Percentiles rank a stretch among this genome's conserved stretches.
Evolutionary conservation across 352 stramenopile species (phyloP).

Genomic region (Phytophthora citricola): DNA sequence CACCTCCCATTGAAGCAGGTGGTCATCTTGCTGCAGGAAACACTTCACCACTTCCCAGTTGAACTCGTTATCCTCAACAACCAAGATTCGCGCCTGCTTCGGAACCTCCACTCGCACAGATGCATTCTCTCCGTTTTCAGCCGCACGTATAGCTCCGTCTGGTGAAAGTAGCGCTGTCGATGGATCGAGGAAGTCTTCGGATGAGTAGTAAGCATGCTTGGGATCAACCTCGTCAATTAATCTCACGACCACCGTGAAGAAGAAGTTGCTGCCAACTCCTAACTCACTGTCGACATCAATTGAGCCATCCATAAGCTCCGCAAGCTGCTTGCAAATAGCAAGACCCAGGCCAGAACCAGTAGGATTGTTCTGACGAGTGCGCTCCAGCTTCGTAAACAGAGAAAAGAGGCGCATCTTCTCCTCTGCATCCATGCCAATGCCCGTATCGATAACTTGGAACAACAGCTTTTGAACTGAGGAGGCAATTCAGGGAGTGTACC

Average conservation of each 20-base stretch:
- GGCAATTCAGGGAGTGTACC: conserved; percentile 60
- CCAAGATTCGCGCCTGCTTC: conserved; percentile 60
- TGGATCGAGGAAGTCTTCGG: conserved; percentile 54
- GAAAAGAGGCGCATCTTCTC: conserved; percentile 81
- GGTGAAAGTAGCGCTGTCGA: conserved; percentile 26
- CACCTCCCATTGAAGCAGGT: conserved; percentile 66
- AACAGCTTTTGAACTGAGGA: conserved; percentile 64
- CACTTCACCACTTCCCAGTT: conserved; percentile 80
- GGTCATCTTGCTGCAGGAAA: conserved; percentile 70
- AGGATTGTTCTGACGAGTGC: conserved; percentile 80
- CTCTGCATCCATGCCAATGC: conserved; percentile 76
- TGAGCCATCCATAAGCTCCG: conserved; percentile 83
- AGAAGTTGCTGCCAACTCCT: conserved; percentile 76
- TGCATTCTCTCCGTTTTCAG: conserved; percentile 44
- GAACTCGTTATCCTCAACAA: conserved; percentile 77
- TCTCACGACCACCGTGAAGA: conserved; percentile 75
- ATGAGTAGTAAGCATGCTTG: conserved; percentile 47
- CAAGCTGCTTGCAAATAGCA: conserved; percentile 87
- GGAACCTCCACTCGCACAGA: conserved; percentile 31
- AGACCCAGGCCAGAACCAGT: conserved; percentile 83
- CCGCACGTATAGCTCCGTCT: conserved; percentile 17
- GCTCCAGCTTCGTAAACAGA: conserved; percentile 80
- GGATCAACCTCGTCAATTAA: conserved; percentile 54
- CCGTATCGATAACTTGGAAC: conserved; percentile 86
- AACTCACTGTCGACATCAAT: conserved; percentile 85